Base-by-base conservation (phyloP, 306 rosid species). In the Astragalus glycyphyllos region DNA sequence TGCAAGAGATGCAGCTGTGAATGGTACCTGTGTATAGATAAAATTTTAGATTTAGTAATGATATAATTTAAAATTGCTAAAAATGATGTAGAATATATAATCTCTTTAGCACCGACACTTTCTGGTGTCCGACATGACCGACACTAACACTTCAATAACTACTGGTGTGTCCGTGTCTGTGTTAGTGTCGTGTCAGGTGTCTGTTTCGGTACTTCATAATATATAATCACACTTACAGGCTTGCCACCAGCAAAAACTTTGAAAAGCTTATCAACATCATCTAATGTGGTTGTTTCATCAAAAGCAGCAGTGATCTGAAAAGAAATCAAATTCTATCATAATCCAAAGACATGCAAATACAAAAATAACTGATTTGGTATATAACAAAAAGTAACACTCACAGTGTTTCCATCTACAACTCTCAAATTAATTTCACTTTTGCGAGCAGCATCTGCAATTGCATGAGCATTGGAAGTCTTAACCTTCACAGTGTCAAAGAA, bases 401-500 rank as follows among this genome's bases (percentile, higher is more conserved):
- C 97, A 6, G 92, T 89, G 83, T 85, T 88, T 15, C 86, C 83
- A 79, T 91, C 96, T 8, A 91, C 82, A 13, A 86, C 81, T 71
- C 99, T 77, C 84, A 95, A 79, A 69, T 95, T 95, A 10, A 95
- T 86, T 67, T 82, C 87, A 31, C 77, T 86, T 82, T 86, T 87
- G 81, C 40, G 14, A 55, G 97, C 97, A 72, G 91, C 90, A 44
- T 76, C 90, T 40, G 88, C 87, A 80, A 95, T 65, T 62, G 91
- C 91, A 55, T 81, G 81, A 29, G 96, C 89, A 71, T 95, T 85
- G 65, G 86, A 68, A 85, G 64, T 54, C 84, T 85, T 91, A 69
- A 95, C 84, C 84, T 85, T 88, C 67, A 95, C 96, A 12, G 99
- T 95, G 86, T 95, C 99, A 64, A 95, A 95, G 88, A 86, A 95